These are phyloP conservation scores for Colletotrichum sp. DNA, from an alignment of 2,329 filamentous ascomycete genomes.

Conservation along the genomic window DNA sequence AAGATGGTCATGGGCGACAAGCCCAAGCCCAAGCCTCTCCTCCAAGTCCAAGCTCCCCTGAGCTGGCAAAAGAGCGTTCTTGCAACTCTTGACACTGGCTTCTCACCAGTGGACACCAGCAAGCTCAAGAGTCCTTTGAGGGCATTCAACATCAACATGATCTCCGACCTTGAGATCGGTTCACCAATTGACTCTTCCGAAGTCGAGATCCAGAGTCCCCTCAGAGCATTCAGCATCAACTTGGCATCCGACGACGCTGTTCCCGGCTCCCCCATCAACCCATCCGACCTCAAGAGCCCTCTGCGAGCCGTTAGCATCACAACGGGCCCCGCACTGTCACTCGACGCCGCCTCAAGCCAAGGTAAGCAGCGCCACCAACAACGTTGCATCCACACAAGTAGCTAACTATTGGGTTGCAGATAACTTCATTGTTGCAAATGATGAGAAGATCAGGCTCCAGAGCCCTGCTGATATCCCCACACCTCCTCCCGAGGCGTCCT, in stretches of 20 bases:
- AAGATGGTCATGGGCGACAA: not conserved
- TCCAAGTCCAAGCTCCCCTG: not conserved
- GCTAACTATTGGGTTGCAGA: not conserved
- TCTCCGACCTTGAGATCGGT: slow-evolving; percentile 12
- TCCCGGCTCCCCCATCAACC: not conserved
- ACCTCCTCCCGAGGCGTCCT: slow-evolving; percentile 2
- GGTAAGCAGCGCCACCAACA: not conserved
- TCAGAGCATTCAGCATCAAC: slow-evolving; percentile 11
- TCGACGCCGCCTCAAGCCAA: not conserved
- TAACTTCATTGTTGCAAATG: not conserved
- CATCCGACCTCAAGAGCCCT: not conserved
- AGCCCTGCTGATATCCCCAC: not conserved
- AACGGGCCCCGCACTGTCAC: not conserved
- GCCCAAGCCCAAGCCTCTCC: not conserved
- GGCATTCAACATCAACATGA: slow-evolving; percentile 1
- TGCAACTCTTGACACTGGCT: slow-evolving; percentile 1
- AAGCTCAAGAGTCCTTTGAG: slow-evolving; percentile 7
- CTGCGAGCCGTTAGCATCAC: not conserved
- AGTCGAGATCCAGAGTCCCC: not conserved
- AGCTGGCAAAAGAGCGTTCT: not conserved
- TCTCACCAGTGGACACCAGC: slow-evolving; percentile 5
- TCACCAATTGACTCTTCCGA: slow-evolving; percentile 15
- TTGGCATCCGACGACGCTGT: not conserved
- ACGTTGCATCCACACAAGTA: not conserved
- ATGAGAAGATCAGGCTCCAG: not conserved